Base-by-base conservation (phyloP, 1,284 basidiomycete genomes). In the Amylostereum areolatum region DNA sequence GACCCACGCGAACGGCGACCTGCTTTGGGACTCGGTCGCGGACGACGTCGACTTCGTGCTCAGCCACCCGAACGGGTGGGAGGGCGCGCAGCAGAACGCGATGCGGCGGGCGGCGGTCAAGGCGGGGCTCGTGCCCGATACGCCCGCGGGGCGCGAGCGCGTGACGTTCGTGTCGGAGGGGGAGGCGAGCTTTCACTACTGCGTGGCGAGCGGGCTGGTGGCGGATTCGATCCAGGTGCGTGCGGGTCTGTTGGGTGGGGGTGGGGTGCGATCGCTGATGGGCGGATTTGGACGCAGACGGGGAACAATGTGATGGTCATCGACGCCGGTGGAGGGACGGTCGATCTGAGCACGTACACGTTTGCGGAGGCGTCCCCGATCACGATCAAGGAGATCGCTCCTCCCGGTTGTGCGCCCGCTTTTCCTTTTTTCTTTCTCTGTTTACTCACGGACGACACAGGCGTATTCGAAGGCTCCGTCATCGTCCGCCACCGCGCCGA, bases 401-500 rank as follows among this genome's bases (percentile, higher is more conserved):
- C 43, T 8, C 45, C 52, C 5, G 45, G 43, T 18, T 53, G 52
- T 53, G n/a, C 12, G 49, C 30, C 9, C n/a, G n/a, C n/a, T 7
- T 31, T 7, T 18, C n/a, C n/a, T 8, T 4, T 18, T 5, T 32
- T n/a, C 35, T n/a, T n/a, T n/a, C 44, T 3, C 1, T 43, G 24
- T n/a, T 32, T 28, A 29, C n/a, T 8, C 11, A 18, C 33, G 5
- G 3, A 5, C 24, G 24, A n/a, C 24, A 46, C 44, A 69, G 69
- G 69, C 48, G 59, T 62, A 10, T 53, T 71, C 9, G 63, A 70
- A 46, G 69, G 67, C n/a, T 61, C 68, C 10, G 62, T 69, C 0
- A 66, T 74, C 39, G 76, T 80, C 2, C 77, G 71, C 2, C 60
- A 59, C 9, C 64, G 68, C 25, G 77, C 76, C 3, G 56, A 61